These are phyloP conservation scores for Poteriospumella lacustris DNA, from an alignment of 108 stramenopile genomes.

Conservation along the genomic window DNA sequence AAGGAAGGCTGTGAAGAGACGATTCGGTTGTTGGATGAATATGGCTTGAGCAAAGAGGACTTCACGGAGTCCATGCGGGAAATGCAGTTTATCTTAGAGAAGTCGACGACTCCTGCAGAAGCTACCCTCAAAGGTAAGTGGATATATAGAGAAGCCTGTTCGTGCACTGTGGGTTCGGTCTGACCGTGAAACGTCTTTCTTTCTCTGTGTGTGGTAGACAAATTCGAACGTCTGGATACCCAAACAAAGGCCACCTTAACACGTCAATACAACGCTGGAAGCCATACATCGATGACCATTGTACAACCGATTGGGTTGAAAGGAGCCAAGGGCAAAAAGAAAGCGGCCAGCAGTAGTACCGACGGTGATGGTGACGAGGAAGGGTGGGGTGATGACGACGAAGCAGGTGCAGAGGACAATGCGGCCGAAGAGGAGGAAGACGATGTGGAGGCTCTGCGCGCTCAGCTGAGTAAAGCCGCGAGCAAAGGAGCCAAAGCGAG, in stretches of 20 bases:
- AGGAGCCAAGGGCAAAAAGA: conserved; percentile 30
- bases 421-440: not conserved
- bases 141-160: not conserved
- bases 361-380: conserved; percentile 54
- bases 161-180: conserved; percentile 40
- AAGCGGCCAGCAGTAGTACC: conserved; percentile 36
- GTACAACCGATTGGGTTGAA: conserved; percentile 64
- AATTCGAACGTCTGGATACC: conserved; percentile 53
- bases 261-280: conserved; percentile 66
- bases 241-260: conserved; percentile 78
- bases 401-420: conserved; percentile 37
- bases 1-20: conserved; percentile 54
- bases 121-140: too few relatives aligned
- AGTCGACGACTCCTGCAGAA: too few relatives aligned
- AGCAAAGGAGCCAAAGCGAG: not conserved
- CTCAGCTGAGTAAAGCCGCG: not conserved
- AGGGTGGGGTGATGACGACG: conserved; percentile 42
- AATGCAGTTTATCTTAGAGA: conserved; percentile 57
- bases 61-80: conserved; percentile 82
- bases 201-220: not conserved
- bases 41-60: conserved; percentile 87
- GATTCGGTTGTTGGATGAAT: conserved; percentile 78
- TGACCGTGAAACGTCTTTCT: conserved; percentile 50
- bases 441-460: not conserved
- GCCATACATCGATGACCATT: conserved; percentile 72